These are phyloP conservation scores for Cercospora zeae-maydis DNA, from an alignment of 2,329 filamentous ascomycete genomes.

Conservation along the genomic window DNA sequence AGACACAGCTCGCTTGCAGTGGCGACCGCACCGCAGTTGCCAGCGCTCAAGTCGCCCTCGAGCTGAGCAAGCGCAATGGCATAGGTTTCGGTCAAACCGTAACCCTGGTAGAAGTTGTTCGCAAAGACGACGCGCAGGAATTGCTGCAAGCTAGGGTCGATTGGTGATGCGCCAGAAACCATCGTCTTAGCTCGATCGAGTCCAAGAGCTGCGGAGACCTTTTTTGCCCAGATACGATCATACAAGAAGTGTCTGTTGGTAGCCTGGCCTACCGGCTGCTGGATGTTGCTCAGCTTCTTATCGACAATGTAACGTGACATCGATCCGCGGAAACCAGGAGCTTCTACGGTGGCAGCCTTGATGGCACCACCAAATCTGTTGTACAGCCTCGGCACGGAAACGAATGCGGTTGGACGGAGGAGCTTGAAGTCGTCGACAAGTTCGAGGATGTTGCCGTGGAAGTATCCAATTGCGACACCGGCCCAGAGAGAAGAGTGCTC, in stretches of 20 bases:
- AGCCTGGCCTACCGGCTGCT: conserved; percentile 61
- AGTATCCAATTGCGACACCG: conserved; percentile 79
- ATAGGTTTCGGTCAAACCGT: conserved; percentile 91
- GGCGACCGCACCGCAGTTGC: conserved; percentile 75
- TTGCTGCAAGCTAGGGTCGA: conserved; percentile 82
- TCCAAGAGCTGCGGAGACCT: conserved; percentile 78
- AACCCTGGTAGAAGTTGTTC: conserved; percentile 79
- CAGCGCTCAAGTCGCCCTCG: conserved; percentile 66
- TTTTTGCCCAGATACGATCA: conserved; percentile 85
- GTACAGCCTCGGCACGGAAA: conserved; percentile 86
- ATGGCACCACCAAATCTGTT: conserved; percentile 86
- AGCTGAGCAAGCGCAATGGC: conserved; percentile 70
- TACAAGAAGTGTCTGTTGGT: conserved; percentile 74
- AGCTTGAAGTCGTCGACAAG: conserved; percentile 89
- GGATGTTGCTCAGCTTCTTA: conserved; percentile 75
- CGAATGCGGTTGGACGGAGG: conserved; percentile 75
- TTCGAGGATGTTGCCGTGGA: conserved; percentile 83
- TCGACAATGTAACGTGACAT: conserved; percentile 75
- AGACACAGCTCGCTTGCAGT: conserved; percentile 72
- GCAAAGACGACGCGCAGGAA: conserved; percentile 83
- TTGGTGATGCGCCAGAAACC: conserved; percentile 83
- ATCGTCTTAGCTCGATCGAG: conserved; percentile 69
- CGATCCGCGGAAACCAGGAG: conserved; percentile 73
- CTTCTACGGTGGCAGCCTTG: conserved; percentile 72
- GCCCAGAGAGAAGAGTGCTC: conserved; percentile 72